These are phyloP conservation scores for Coemansia sp. DNA, from an alignment of 192 early-diverging fungal species.

Conservation along the genomic window DNA sequence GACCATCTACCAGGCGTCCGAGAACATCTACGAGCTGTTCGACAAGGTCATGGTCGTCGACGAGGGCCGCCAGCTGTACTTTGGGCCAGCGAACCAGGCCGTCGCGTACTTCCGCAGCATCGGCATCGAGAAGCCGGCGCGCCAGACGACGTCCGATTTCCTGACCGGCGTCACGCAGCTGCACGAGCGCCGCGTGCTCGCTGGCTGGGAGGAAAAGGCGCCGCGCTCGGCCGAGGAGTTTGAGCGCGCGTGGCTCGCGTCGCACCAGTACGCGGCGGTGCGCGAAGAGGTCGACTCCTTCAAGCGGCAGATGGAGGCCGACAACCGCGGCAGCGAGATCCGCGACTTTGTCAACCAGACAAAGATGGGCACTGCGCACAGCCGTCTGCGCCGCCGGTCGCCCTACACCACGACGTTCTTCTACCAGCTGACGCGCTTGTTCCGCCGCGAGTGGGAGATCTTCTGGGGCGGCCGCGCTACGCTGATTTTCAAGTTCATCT, in stretches of 20 bases:
- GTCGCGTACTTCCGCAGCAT: conserved; percentile 62
- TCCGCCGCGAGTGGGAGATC: conserved; percentile 65
- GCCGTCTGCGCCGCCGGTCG: conserved; percentile 51
- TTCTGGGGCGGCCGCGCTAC: conserved; percentile 54
- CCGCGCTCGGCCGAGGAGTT: conserved; percentile 65
- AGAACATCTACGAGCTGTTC: conserved; percentile 74
- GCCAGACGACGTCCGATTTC: conserved; percentile 71
- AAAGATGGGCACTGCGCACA: conserved; percentile 56
- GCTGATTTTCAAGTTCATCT: conserved; percentile 56
- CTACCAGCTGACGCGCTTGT: conserved; percentile 60
- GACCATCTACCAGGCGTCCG: conserved; percentile 69
- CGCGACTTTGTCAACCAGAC: conserved; percentile 55
- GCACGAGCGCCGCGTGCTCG: conserved; percentile 54
- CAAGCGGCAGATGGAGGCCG: conserved; percentile 5
- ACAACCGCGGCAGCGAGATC: conserved; percentile 16
- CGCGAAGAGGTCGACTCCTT: conserved; percentile 42
- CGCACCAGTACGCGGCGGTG: conserved; percentile 37
- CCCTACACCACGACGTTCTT: conserved; percentile 66
- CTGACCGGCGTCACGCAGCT: conserved; percentile 68
- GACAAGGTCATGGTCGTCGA: conserved; percentile 68
- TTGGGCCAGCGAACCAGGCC: conserved; percentile 61
- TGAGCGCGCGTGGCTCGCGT: conserved; percentile 58
- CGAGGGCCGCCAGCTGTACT: conserved; percentile 66
- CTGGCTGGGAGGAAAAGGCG: conserved; percentile 57
- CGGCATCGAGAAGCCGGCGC: conserved; percentile 60